phyloP scores from a whole-genome alignment of 2,329 filamentous ascomycete species.

The Aureobasidium vineae region DNA sequence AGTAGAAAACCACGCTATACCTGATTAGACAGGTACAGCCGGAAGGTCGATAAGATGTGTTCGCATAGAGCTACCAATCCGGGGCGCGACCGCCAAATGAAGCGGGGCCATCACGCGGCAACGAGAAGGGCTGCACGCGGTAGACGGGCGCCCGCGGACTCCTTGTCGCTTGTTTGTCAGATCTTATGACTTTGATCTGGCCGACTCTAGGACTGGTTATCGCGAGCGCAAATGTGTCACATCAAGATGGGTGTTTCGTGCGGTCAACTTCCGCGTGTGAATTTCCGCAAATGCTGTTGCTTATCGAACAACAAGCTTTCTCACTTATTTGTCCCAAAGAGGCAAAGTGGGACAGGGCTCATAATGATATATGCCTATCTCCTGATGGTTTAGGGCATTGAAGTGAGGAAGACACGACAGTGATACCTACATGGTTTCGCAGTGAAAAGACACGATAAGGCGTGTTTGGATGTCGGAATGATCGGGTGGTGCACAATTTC shows the following conservation, averaged over 20 bases:
- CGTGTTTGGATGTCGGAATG: no score
- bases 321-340: conserved; percentile 5
- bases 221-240: neutral
- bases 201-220: neutral
- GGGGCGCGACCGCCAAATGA: neutral
- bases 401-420: neutral
- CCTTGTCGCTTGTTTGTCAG: neutral
- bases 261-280: neutral
- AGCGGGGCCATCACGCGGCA: conserved; percentile 13
- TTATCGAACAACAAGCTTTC: conserved; percentile 1
- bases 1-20: neutral
- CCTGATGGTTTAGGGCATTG: neutral
- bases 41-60: neutral
- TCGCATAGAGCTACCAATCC: conserved; percentile 2
- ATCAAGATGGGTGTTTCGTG: neutral
- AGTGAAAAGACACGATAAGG: neutral
- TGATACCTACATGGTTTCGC: no score
- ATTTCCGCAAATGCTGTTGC: no score
- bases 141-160: neutral
- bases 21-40: neutral
- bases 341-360: neutral
- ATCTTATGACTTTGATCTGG: neutral
- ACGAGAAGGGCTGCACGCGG: neutral
- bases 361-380: neutral
- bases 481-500: neutral